A percentile compares a stretch with the other conserved stretches of the same genome.
phyloP scores from a whole-genome alignment of 805 yeast species.

The Wickerhamiella musiphila region DNA sequence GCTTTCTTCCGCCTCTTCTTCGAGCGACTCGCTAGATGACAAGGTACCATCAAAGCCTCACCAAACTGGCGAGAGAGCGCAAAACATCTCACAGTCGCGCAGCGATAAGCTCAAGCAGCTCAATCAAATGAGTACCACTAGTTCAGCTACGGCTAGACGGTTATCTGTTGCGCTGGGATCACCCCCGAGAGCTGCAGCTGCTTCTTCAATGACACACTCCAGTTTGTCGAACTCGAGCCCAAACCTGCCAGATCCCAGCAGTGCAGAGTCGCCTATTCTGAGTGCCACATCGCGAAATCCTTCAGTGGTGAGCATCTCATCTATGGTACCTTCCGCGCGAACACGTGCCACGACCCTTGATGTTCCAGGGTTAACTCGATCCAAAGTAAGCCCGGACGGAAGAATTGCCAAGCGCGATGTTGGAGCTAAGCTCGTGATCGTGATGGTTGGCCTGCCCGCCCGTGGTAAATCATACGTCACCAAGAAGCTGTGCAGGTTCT shows the following conservation, averaged over 20 bases:
- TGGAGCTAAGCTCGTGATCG: conserved; percentile 72
- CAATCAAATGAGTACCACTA: conserved; percentile 11
- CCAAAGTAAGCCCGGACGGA: conserved; percentile 60
- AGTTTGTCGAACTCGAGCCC: not conserved
- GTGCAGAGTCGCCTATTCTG: conserved; percentile 13
- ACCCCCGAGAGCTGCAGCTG: not conserved
- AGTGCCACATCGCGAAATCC: conserved; percentile 4
- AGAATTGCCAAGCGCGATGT: conserved; percentile 34
- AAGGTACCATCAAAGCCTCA: too few relatives aligned
- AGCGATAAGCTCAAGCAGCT: conserved; percentile 13
- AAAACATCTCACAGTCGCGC: too few relatives aligned
- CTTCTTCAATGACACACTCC: not conserved
- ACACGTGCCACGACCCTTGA: conserved; percentile 63
- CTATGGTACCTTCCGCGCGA: conserved; percentile 8
- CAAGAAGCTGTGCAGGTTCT: conserved; percentile 72
- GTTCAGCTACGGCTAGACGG: conserved; percentile 6
- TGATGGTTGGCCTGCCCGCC: conserved; percentile 93
- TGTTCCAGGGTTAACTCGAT: conserved; percentile 80
- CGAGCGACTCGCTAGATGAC: too few relatives aligned
- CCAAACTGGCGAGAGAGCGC: too few relatives aligned
- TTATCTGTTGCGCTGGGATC: conserved; percentile 3
- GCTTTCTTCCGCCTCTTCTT: too few relatives aligned
- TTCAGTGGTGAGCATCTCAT: conserved; percentile 1
- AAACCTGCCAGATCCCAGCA: conserved; percentile 8
- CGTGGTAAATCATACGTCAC: conserved; percentile 89